Evolutionary conservation across 257 asterid species (phyloP), one percentile per base, ranked within the genome.

Genomic region (Nicotiana attenuata): DNA sequence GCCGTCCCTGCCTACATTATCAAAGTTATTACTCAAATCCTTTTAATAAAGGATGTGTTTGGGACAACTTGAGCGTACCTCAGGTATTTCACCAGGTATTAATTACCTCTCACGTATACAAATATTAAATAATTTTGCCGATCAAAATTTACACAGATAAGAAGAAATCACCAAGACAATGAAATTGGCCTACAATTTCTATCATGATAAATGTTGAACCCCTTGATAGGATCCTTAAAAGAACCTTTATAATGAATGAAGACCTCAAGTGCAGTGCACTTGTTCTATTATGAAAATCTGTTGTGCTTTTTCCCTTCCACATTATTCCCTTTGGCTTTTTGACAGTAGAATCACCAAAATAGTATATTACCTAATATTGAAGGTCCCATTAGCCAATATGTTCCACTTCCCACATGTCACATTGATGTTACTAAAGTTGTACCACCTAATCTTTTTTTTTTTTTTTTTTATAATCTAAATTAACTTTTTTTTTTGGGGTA

Each of bases 391-490:
- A 3, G 78, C 78, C 78, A 47, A 71, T 59, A 68, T 33, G 55
- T 45, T 59, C 60, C 75, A 66, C 31, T 31, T 52, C 69, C 55
- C 47, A 81, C 63, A 20, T 35, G 78, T 81, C 80, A 81, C 59
- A 52, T 84, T 71, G 29, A 26, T 38, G 17, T 47, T 26, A 45
- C 14, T 6, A 41, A 55, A 66, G 14, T 38, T 13, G 65, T 57
- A 28, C 52, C 50, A 80, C 45, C 59, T 52, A 0, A 20, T 41
- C 28, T 68, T 65, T 76, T 35, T 50, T 64, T 5, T 31, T 35
- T 68, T 65, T 76, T 35, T 50, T 64, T 5, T 31, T 35, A 28
- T 64, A 52, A 35, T 20, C 26, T 81, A n/a, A 80, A 55, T 61
- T 68, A 63, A 75, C 52, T 7, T 77, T 65, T 55, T 17, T 26